These are phyloP conservation scores for Cyberlindnera maclurae DNA, from an alignment of 805 yeast genomes.

Conservation along the genomic window DNA sequence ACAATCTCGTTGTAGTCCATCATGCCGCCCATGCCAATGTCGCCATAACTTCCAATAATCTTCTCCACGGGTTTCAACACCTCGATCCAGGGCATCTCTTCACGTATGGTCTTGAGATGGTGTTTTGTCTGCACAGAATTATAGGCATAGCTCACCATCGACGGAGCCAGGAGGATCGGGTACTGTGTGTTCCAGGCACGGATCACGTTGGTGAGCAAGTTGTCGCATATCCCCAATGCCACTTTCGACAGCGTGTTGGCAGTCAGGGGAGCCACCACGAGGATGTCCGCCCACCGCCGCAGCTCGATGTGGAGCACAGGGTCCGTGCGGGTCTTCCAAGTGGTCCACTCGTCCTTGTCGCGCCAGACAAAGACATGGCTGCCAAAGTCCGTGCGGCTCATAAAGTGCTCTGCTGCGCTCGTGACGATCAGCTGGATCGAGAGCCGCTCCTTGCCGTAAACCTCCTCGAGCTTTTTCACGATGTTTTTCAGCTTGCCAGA, in stretches of 20 bases:
- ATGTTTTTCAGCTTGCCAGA: constrained; percentile 73
- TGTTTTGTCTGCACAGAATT: constrained; percentile 82
- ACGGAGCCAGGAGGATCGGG: constrained; percentile 88
- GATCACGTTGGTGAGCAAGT: constrained; percentile 79
- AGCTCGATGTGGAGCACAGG: constrained; percentile 93
- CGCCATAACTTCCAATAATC: constrained; percentile 89
- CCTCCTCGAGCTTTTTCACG: constrained; percentile 72
- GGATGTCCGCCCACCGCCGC: constrained; percentile 93
- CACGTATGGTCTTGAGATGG: constrained; percentile 68
- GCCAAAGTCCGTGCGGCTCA: constrained; percentile 39
- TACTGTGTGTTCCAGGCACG: constrained; percentile 94
- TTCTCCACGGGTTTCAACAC: constrained; percentile 93
- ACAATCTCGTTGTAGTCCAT: constrained; percentile 95
- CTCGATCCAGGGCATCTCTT: constrained; percentile 94
- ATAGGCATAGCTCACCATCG: constrained; percentile 91
- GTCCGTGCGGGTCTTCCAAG: constrained; percentile 78
- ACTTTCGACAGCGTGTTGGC: constrained; percentile 91
- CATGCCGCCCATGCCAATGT: constrained; percentile 99
- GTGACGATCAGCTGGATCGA: constrained; percentile 85
- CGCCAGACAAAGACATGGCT: constrained; percentile 82
- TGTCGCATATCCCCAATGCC: constrained; percentile 87
- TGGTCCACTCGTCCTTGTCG: constrained; percentile 89
- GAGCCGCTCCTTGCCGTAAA: constrained; percentile 66
- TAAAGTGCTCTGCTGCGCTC: constrained; percentile 77
- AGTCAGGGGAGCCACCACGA: constrained; percentile 88